These are phyloP conservation scores for Sugiyamaella japonica DNA, from an alignment of 1,139 yeast species.

Conservation along the genomic window DNA sequence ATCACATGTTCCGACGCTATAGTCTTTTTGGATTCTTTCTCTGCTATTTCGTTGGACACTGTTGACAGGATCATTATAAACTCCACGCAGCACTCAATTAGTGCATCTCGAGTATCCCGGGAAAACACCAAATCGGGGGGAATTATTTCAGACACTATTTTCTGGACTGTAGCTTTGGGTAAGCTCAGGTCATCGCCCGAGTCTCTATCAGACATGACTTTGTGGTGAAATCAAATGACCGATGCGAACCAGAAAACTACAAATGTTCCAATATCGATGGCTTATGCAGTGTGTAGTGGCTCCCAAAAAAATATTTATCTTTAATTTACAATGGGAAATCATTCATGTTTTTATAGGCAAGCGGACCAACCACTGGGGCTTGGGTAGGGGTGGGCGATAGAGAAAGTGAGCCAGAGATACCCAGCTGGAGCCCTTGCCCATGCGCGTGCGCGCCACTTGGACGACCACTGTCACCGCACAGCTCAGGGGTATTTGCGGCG, in stretches of 20 bases:
- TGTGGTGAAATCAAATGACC: too few species aligned
- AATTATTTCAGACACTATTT: constrained; percentile 84
- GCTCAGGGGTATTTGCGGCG: too few species aligned
- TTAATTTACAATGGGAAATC: not conserved
- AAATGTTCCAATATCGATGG: not conserved
- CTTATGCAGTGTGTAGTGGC: not conserved
- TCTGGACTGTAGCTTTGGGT: constrained; percentile 81
- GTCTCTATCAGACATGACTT: constrained; percentile 39
- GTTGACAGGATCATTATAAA: constrained; percentile 93
- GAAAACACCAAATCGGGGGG: constrained; percentile 86
- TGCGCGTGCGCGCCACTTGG: not conserved
- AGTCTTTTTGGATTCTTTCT: constrained; percentile 92
- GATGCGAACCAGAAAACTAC: too few species aligned
- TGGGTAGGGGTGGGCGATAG: not conserved
- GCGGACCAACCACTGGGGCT: not conserved
- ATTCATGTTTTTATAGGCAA: not conserved
- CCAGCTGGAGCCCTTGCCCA: too few species aligned
- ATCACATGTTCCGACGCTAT: constrained; percentile 96
- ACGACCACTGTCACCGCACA: too few species aligned
- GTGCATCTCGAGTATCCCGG: constrained; percentile 92
- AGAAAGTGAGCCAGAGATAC: not conserved
- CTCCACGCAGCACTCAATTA: constrained; percentile 94
- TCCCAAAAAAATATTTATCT: not conserved
- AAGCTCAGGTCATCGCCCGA: constrained; percentile 44
- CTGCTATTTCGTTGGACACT: constrained; percentile 95